Base-by-base conservation (phyloP, 2,329 filamentous ascomycete species). In the Anthostomella pinea region DNA sequence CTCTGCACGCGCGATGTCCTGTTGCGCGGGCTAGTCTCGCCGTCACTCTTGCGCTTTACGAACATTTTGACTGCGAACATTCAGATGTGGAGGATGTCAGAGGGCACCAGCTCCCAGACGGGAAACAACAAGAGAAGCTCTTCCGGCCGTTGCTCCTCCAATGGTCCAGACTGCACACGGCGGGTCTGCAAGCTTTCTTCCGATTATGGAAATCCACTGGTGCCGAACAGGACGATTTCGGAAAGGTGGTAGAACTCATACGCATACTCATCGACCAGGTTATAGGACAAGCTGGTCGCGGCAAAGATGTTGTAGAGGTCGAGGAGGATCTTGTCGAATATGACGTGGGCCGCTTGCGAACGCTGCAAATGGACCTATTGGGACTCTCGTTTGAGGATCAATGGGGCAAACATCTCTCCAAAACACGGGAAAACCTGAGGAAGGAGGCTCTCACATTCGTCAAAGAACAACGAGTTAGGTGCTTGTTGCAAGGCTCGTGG, bases 401-500 rank as follows among this genome's bases (percentile, higher is more conserved):
- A 31, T 98, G 93, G 93, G 90, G 90, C 9, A 79, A 86, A 45
- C 89, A 97, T 63, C 72, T 98, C 18, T 79, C 79, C 46, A 87
- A 93, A 64, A 87, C 95, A n/a, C 84, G 89, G 21, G 88, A 96
- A 36, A 88, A 95, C 60, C 73, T 97, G 28, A 85, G 87, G 51
- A 82, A 91, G 53, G 93, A 98, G 63, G 89, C 91, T 8, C 68
- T 96, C 35, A 87, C 95, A 55, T 98, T 98, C 57, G 87, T 97
- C 64, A 96, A 95, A 64, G 93, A 98, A 66, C 93, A 98, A 63
- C 81, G 93, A 23, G 86, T 97, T 43, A 78, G 93, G 35, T 96
- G 90, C 58, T 70, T 98, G 24, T 75, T 97, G 4, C 77, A 87
- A 49, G 93, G 93, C 6, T 82, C 85, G 8, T 98, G 93, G 93